Evolutionary conservation across 148 eudicot species (phyloP).

Genomic region (Limonium bicolor): DNA sequence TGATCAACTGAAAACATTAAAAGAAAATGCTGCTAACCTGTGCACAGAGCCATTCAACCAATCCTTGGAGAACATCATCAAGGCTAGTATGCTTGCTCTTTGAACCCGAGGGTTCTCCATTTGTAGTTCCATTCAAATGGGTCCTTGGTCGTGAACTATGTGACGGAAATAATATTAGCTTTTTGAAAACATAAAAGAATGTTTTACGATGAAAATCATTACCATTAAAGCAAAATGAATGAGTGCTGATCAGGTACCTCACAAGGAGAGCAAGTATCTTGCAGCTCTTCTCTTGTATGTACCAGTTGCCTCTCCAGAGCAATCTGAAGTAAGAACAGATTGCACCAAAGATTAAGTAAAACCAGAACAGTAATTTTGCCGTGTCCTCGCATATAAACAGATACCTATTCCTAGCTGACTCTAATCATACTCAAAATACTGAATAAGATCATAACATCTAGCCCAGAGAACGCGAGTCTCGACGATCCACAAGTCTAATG

Average conservation of each 20-base stretch:
- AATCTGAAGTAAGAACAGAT: slow-evolving; percentile 32
- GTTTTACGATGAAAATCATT: not conserved
- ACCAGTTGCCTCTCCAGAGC: slow-evolving; percentile 94
- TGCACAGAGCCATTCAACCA: slow-evolving; percentile 85
- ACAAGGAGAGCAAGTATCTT: slow-evolving; percentile 73
- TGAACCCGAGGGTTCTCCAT: slow-evolving; percentile 55
- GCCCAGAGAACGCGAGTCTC: too few species aligned
- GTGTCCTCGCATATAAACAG: too few species aligned
- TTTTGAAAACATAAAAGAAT: not conserved
- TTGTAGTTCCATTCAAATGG: slow-evolving; percentile 24
- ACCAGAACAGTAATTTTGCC: too few species aligned
- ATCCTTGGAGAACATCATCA: slow-evolving; percentile 68
- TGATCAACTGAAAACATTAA: not conserved
- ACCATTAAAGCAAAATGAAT: not conserved
- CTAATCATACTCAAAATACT: too few species aligned
- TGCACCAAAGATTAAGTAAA: too few species aligned
- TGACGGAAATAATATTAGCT: slow-evolving; percentile 3
- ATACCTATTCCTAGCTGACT: too few species aligned
- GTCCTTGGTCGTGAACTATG: slow-evolving; percentile 66
- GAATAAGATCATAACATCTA: too few species aligned
- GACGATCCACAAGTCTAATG: too few species aligned
- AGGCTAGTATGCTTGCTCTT: slow-evolving; percentile 50
- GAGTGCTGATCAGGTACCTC: slow-evolving; percentile 29
- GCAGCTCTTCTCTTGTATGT: slow-evolving; percentile 95
- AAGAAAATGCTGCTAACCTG: slow-evolving; percentile 38